Conservation (phyloP, 2,329 filamentous ascomycete species). For the Colletotrichum cereale region DNA sequence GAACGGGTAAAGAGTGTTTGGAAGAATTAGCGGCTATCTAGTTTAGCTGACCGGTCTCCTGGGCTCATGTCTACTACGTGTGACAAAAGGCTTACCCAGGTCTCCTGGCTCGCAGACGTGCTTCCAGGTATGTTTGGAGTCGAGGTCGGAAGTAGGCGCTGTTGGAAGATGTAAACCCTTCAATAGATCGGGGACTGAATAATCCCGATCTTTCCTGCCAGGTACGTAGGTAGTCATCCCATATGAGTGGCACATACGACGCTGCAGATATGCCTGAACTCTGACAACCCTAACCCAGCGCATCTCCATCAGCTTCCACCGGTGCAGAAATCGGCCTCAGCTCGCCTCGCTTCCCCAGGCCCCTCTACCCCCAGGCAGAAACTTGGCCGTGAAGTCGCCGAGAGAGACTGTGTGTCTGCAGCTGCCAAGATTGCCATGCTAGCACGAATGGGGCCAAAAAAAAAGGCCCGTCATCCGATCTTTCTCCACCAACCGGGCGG, state of each 20-base stretch:
- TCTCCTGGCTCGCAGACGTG: not conserved
- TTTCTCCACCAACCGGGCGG: slow-evolving; percentile 26
- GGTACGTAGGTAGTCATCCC: not conserved
- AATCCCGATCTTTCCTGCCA: not conserved
- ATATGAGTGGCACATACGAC: not conserved
- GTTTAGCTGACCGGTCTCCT: not conserved
- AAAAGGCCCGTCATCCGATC: slow-evolving; percentile 1
- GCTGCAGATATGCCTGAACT: not conserved
- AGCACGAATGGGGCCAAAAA: not conserved
- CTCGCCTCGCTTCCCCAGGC: not conserved
- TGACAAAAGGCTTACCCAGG: not conserved
- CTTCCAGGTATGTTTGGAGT: not conserved
- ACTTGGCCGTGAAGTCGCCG: not conserved
- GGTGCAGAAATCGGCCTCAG: not conserved
- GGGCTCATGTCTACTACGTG: not conserved
- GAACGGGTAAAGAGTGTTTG: not conserved
- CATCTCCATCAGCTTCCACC: not conserved
- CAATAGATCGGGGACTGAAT: not conserved
- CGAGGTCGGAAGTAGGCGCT: not conserved
- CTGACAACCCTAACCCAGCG: not conserved
- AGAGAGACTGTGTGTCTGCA: not conserved
- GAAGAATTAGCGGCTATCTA: not conserved
- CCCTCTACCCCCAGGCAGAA: not conserved
- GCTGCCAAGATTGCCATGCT: not conserved
- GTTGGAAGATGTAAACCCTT: not conserved